Conservation (phyloP, 2,329 filamentous ascomycete genomes). For the Onygena corvina region DNA sequence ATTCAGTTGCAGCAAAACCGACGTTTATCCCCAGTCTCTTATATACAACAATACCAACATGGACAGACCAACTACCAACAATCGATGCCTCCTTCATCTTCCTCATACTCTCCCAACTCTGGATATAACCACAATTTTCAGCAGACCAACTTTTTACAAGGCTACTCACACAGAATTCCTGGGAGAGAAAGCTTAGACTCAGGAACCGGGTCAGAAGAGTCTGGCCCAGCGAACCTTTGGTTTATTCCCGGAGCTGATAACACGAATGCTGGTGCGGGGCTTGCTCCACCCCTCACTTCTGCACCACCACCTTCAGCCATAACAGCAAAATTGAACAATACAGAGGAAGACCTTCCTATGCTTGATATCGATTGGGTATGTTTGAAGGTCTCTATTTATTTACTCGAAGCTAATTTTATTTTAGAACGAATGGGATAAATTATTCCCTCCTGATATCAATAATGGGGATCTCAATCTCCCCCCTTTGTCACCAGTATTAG, state of each 20-base stretch:
- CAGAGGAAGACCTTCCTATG: conserved; percentile 25
- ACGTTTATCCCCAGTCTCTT: neutral
- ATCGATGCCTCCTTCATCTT: neutral
- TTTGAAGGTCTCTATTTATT: conserved; percentile 12
- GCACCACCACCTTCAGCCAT: conserved; percentile 3
- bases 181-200: conserved; percentile 13
- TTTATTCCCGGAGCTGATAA: conserved; percentile 13
- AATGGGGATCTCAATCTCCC: conserved; percentile 44
- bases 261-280: conserved; percentile 12
- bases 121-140: neutral
- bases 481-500: conserved; percentile 2
- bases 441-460: conserved; percentile 37
- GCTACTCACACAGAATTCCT: neutral
- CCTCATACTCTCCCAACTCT: neutral
- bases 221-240: conserved; percentile 14
- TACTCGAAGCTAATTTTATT: neutral
- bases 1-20: neutral
- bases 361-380: conserved; percentile 56
- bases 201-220: conserved; percentile 13
- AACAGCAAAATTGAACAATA: conserved; percentile 1
- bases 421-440: conserved; percentile 27
- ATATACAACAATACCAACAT: conserved; percentile 7
- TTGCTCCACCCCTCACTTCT: conserved; percentile 12
- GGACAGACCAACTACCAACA: neutral
- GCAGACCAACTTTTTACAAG: neutral